Base-by-base conservation (phyloP, 345 rosid species). In the Ricinus communis region DNA sequence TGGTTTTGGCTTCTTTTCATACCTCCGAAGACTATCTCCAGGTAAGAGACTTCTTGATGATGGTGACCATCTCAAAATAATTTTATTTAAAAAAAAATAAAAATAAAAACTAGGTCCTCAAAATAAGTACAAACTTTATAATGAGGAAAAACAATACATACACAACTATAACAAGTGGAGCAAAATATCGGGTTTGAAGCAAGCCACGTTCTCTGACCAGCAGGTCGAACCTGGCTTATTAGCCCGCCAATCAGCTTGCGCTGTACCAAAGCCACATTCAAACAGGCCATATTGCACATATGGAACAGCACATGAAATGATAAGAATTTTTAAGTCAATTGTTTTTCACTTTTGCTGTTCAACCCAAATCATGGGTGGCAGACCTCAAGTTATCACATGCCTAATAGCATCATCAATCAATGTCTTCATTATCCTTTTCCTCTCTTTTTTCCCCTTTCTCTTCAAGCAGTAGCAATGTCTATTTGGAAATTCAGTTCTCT, bases 31-130 rank as follows among this genome's bases (percentile, higher is more conserved):
- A 24, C 24, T 51, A 15, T 67, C 60, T 15, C 46, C 22, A 4
- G 71, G 31, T 38, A 16, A 40, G 13, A 12, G 33, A 24, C 50
- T 41, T 12, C 31, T 13, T 25, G 63, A 45, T 25, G 40, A 69
- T 10, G 56, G 54, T 28, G 72, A 69, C 63, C 41, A 56, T 52
- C 60, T 50, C 5, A 11, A 24, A n/a, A n/a, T n/a, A n/a, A n/a
- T n/a, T n/a, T n/a, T n/a, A n/a, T n/a, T n/a, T n/a, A n/a, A n/a
- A n/a, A n/a, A 19, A 50, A 14, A 36, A 19, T 22, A 60, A 15
- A n/a, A 5, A 19, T 14, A 25, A 14, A 57, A 14, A 57, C 40
- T 59, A 16, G 45, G 45, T 33, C 63, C 45, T 33, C 45, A 58
- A 14, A 28, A 5, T 6, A 16, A 5, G 41, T 28, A 30, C 19